phyloP scores from a whole-genome alignment of 139 green algal species.

The Astrephomene gubernaculifera region DNA sequence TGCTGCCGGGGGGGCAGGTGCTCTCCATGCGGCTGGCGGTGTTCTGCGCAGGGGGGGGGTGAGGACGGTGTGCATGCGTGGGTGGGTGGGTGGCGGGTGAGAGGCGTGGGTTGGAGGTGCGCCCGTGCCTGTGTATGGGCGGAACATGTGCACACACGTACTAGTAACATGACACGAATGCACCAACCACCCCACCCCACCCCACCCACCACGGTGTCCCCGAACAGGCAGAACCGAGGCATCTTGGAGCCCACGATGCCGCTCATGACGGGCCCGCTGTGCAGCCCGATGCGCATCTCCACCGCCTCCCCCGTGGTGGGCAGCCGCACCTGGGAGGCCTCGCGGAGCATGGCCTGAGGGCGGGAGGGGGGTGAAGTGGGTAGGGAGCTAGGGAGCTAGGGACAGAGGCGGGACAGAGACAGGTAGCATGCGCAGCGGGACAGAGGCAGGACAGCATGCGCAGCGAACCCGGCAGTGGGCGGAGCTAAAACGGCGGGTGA shows the following conservation, averaged over 20 bases:
- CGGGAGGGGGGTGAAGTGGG: background rate
- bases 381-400: no score
- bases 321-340: constrained; percentile 16
- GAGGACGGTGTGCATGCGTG: background rate
- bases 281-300: background rate
- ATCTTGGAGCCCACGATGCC: constrained; percentile 23
- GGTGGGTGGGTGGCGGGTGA: background rate
- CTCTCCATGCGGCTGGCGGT: constrained; percentile 58
- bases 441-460: background rate
- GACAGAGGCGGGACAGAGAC: background rate
- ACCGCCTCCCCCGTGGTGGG: constrained; percentile 2
- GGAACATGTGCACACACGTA: no score
- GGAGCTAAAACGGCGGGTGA: no score
- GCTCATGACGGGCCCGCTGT: no score
- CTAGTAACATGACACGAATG: no score
- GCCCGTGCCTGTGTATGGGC: no score
- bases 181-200: no score
- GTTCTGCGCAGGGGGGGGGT: background rate
- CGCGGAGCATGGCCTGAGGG: constrained; percentile 34
- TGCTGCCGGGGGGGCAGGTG: constrained; percentile 45
- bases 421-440: no score
- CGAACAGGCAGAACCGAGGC: constrained; percentile 44
- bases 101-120: no score
- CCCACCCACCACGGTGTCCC: constrained; percentile 49
- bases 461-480: no score